Conservation (phyloP, 2,329 filamentous ascomycete species). For the Stagonosporopsis tanaceti region DNA sequence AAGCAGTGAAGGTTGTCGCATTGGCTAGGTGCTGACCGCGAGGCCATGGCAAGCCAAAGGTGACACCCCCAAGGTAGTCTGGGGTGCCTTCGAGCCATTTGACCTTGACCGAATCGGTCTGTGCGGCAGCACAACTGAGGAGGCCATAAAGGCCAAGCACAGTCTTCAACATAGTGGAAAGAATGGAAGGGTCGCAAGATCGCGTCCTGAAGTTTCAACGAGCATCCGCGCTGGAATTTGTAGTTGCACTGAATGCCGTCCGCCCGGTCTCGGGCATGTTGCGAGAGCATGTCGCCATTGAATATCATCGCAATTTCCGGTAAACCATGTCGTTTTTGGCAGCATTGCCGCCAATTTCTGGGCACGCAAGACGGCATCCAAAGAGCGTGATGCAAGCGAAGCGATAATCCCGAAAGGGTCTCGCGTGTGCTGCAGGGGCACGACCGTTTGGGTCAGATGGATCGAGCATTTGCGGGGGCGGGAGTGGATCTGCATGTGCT, state of each 20-base stretch:
- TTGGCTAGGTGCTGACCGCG: constrained; percentile 49
- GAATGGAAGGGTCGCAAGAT: constrained; percentile 10
- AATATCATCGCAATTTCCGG: constrained; percentile 21
- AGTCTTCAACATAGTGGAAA: constrained; percentile 26
- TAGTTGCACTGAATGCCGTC: constrained; percentile 12
- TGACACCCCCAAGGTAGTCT: constrained; percentile 43
- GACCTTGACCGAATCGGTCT: constrained; percentile 35
- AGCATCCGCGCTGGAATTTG: constrained; percentile 11
- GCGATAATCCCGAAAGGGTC: constrained; percentile 3
- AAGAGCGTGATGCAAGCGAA: constrained; percentile 22
- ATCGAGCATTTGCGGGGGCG: constrained; percentile 19
- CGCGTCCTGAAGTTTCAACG: constrained; percentile 7
- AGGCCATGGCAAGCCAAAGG: constrained; percentile 52
- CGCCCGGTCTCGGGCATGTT: constrained; percentile 13
- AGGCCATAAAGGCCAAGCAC: constrained; percentile 28
- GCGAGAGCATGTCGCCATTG: constrained; percentile 19
- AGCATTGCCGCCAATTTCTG: constrained; percentile 17
- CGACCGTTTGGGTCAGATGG: constrained; percentile 1
- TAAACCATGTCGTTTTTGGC: constrained; percentile 24
- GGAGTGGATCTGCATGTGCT: constrained; percentile 20
- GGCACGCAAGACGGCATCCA: constrained; percentile 24
- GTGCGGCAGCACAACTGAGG: constrained; percentile 24
- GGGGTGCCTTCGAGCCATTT: constrained; percentile 44
- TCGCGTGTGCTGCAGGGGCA: constrained; percentile 23
- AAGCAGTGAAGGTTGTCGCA: constrained; percentile 45